Base-by-base conservation (phyloP, 495 filamentous ascomycete species). In the Aspergillus egyptiacus region DNA sequence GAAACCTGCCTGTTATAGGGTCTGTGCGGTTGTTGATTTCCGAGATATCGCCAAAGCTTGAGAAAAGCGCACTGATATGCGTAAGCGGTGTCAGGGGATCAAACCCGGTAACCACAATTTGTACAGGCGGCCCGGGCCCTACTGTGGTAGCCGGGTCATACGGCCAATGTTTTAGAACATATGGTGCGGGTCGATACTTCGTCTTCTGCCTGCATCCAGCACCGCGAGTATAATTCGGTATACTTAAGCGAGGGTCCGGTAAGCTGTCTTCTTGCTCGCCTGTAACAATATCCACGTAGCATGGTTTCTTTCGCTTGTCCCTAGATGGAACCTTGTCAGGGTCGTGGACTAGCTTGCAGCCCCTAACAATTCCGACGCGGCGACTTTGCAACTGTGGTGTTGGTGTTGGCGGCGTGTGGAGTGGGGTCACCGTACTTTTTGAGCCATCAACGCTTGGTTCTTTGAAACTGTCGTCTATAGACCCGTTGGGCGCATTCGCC, bases 61-160 rank as follows among this genome's bases (percentile, higher is more conserved):
- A 80, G 56, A 97, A 96, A 17, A 89, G 75, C 19, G 83, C 81
- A n/a, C 73, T 80, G 31, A 97, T 78, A 46, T 88, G 86, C 41
- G 82, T 77, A 53, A 91, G 82, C 14, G 86, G 77, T 7, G 84
- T 85, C 52, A 99, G 70, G 5, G 93, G 89, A 65, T 96, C 91
- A 61, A 96, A 95, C 3, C 91, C 89, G n/a, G 80, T 89, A 15
- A 95, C 87, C 9, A 96, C 83, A 35, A 99, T 81, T 60, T 95
- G 88, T 9, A 80, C 82, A 6, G 94, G 87, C 19, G 94, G 93
- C 4, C 87, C 90, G 30, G 88, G 88, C 1, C 89, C 90, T 48
- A 91, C 82, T 11, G 91, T 95, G 2, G 87, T 85, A 51, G 78
- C 74, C 2, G 80, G 67, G 60, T 95, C 91, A 58, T 89, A 91